phyloP scores from a whole-genome alignment of 2,329 filamentous ascomycete species.

The Biscogniauxia sp. region DNA sequence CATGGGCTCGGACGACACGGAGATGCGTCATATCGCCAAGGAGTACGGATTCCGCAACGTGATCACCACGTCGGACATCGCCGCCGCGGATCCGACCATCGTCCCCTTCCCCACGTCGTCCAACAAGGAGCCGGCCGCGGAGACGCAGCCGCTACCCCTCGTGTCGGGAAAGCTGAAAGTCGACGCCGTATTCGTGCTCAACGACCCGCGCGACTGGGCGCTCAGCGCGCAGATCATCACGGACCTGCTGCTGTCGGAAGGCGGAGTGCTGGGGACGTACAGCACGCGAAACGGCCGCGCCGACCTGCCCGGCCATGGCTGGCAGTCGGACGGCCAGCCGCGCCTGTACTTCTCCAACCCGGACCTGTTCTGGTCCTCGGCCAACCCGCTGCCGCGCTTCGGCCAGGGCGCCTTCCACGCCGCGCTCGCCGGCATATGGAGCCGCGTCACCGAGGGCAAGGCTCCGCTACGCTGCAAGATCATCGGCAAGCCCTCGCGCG shows the following conservation, averaged over 20 bases:
- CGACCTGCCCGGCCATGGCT: constrained; percentile 69
- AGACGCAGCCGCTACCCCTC: constrained; percentile 52
- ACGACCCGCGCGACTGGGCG: constrained; percentile 95
- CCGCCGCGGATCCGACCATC: constrained; percentile 68
- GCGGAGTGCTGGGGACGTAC: constrained; percentile 79
- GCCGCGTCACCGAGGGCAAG: constrained; percentile 63
- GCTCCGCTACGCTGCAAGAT: constrained; percentile 58
- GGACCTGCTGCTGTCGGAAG: constrained; percentile 75
- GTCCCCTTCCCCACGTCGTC: constrained; percentile 78
- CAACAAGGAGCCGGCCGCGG: constrained; percentile 51
- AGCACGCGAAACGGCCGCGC: constrained; percentile 62
- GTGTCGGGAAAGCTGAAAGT: constrained; percentile 60
- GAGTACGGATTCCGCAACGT: constrained; percentile 78
- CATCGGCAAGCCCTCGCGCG: constrained; percentile 78
- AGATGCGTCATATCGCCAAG: constrained; percentile 72
- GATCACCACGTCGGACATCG: constrained; percentile 81
- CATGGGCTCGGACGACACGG: constrained; percentile 65
- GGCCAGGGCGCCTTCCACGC: constrained; percentile 90
- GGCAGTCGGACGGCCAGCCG: constrained; percentile 78
- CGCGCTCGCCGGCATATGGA: constrained; percentile 78
- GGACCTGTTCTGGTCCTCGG: constrained; percentile 85
- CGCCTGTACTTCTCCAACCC: constrained; percentile 84
- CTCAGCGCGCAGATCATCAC: constrained; percentile 81
- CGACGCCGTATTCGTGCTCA: constrained; percentile 90
- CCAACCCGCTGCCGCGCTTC: constrained; percentile 79